Conservation (phyloP, 257 asterid genomes). For the Nicotiana tomentosiformis region DNA sequence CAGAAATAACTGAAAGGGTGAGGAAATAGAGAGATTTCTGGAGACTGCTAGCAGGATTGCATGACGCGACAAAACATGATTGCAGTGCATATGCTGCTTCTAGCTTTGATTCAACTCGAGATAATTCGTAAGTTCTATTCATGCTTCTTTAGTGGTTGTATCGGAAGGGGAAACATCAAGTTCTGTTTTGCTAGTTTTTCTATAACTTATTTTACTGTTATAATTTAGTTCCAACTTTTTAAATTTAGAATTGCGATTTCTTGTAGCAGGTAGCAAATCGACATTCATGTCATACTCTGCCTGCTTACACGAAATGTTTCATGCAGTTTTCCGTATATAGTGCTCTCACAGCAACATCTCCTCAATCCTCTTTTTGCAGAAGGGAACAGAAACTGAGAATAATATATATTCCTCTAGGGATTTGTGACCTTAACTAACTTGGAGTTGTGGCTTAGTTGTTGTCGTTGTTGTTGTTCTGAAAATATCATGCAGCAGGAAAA, state of each 20-base stretch:
- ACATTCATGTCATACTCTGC: not conserved
- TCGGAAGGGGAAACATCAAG: not conserved
- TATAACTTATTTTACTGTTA: not conserved
- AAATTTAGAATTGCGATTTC: not conserved
- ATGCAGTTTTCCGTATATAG: not conserved
- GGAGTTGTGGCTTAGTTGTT: not conserved
- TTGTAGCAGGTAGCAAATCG: not conserved
- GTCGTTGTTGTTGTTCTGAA: not conserved
- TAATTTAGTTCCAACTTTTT: not conserved
- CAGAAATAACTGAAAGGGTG: not conserved
- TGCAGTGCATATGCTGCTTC: not conserved
- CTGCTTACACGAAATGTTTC: not conserved
- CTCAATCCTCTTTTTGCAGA: not conserved
- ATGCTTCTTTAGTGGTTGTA: not conserved
- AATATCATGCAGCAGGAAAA: not conserved
- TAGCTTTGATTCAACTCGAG: not conserved
- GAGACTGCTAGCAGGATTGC: not conserved
- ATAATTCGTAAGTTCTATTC: not conserved
- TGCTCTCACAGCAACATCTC: not conserved
- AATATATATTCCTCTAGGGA: not conserved
- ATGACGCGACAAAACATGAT: not conserved
- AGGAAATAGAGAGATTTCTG: not conserved
- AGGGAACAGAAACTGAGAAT: not conserved
- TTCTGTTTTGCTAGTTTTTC: not conserved
- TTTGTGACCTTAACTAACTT: slow-evolving; percentile 1